A percentile compares a stretch with the other conserved stretches of the same genome.
phyloP scores from a whole-genome alignment of 352 stramenopile species.

The Phytopythium oedochilum region DNA sequence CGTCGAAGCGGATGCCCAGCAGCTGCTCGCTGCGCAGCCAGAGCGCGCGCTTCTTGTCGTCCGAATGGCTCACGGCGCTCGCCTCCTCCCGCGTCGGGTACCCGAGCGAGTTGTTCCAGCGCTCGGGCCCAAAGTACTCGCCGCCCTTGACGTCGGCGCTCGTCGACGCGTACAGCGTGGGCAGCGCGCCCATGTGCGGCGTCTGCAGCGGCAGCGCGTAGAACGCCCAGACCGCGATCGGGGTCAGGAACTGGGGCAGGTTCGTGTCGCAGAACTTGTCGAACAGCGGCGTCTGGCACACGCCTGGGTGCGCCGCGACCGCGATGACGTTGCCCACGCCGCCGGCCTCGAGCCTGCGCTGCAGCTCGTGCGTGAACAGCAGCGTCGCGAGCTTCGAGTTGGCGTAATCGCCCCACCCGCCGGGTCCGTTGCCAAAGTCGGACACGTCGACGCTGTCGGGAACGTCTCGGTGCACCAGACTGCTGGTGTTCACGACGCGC shows the following conservation, averaged over 20 bases:
- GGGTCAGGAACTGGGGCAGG: slow-evolving; percentile 5
- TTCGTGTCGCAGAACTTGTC: slow-evolving; percentile 27
- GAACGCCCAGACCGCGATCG: not conserved
- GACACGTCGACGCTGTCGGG: slow-evolving; percentile 22
- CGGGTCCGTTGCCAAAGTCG: slow-evolving; percentile 15
- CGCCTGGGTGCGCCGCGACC: slow-evolving; percentile 26
- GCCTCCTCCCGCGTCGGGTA: slow-evolving; percentile 26
- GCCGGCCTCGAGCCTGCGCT: slow-evolving; percentile 23
- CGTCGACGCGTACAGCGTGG: slow-evolving; percentile 37
- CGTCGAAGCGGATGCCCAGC: slow-evolving; percentile 14
- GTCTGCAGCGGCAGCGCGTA: slow-evolving; percentile 6
- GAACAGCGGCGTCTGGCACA: slow-evolving; percentile 31
- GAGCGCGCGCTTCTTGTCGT: slow-evolving; percentile 21
- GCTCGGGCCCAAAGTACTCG: slow-evolving; percentile 34
- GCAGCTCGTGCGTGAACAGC: slow-evolving; percentile 42
- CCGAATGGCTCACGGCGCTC: slow-evolving; percentile 17
- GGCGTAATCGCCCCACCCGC: slow-evolving; percentile 39
- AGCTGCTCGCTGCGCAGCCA: slow-evolving; percentile 40
- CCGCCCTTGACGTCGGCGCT: slow-evolving; percentile 12
- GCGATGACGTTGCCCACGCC: slow-evolving; percentile 19
- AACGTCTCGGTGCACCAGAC: slow-evolving; percentile 23
- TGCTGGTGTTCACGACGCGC: slow-evolving; percentile 33
- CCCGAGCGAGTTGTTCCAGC: slow-evolving; percentile 33
- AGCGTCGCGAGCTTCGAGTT: slow-evolving; percentile 41
- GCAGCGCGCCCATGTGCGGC: slow-evolving; percentile 31